A percentile compares a stretch with the other conserved stretches of the same genome.
phyloP scores from a whole-genome alignment of 805 yeast genomes.

The Candida andamanensis region DNA sequence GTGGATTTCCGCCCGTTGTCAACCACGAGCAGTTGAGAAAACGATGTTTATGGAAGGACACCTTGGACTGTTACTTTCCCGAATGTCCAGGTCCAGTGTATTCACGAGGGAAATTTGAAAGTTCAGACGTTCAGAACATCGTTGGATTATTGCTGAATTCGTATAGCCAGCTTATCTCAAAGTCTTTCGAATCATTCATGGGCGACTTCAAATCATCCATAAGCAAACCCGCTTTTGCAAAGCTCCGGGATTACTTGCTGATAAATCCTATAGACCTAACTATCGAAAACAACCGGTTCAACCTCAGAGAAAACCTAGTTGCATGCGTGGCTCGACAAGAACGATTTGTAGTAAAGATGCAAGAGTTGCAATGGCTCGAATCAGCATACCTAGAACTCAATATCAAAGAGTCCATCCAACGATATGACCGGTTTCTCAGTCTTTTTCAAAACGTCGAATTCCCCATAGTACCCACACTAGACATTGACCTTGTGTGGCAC shows the following conservation, averaged over 20 bases:
- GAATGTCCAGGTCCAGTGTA: no score
- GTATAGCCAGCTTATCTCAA: conserved; percentile 1
- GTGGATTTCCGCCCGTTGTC: conserved; percentile 10
- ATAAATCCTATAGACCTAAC: conserved; percentile 7
- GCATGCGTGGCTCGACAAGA: conserved; percentile 20
- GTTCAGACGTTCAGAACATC: neutral
- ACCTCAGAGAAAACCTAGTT: conserved; percentile 19
- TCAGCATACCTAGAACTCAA: conserved; percentile 11
- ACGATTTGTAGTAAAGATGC: conserved; percentile 18
- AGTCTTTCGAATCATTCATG: conserved; percentile 1
- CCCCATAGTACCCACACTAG: conserved; percentile 19
- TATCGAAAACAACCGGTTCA: conserved; percentile 1
- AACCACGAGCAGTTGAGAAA: conserved; percentile 19
- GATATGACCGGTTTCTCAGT: conserved; percentile 16
- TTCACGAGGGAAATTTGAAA: no score
- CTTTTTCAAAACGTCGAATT: conserved; percentile 4
- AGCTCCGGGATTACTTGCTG: conserved; percentile 3
- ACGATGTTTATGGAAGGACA: conserved; percentile 12
- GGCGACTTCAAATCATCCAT: neutral
- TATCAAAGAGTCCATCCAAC: conserved; percentile 11
- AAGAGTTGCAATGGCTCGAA: conserved; percentile 15
- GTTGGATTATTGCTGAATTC: neutral
- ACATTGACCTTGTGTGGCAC: conserved; percentile 25
- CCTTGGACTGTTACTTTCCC: conserved; percentile 3
- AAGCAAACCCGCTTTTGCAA: conserved; percentile 1